Evolutionary conservation across 2,329 filamentous ascomycete species (phyloP), one percentile per base, ranked within the genome.

Genomic region (Sphaceloma murrayae): DNA sequence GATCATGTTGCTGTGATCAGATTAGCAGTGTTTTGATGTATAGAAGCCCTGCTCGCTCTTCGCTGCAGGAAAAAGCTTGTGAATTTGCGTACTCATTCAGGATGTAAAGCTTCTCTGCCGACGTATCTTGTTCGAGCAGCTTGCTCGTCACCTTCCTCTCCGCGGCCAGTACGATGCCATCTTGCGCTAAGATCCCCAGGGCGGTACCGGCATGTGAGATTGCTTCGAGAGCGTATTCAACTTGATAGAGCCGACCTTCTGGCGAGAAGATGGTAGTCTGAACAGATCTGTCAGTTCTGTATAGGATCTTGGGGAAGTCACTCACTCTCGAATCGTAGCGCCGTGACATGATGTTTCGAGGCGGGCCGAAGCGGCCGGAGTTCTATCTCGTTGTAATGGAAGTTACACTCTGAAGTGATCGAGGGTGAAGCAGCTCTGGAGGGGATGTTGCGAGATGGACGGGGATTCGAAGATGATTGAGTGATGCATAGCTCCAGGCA

Each of bases 141-240:
- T 98, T 98, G 69, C 91, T 96, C 50, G 91, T 98, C 58, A 98
- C 91, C 73, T 98, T 98, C 64, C 91, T 80, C 77, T 98, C 91
- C 33, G 93, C 91, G 46, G 93, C 91, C 46, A 98, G 78, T 49
- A 98, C 91, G 61, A 98, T 98, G 58, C 91, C 91, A 77, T 98
- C 91, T 67, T 93, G 88, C 54, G 93, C 91, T 53, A 98, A 75
- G 61, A 98, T 95, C 46, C 91, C 91, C 58, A 98, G 80, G 53
- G 91, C 91, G 39, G 91, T 98, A 56, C 91, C 91, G 55, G 91
- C 91, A 60, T 98, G 91, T 54, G 91, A 98, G 62, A 98, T 98
- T 62, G 91, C 91, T 67, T 98, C 91, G 43, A 98, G 78, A 18
- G 91, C 93, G 75, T 98, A 98, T 77, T 98, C 91, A 58, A 98